phyloP scores from a whole-genome alignment of 805 yeast genomes.

The Lachancea mirantina region DNA sequence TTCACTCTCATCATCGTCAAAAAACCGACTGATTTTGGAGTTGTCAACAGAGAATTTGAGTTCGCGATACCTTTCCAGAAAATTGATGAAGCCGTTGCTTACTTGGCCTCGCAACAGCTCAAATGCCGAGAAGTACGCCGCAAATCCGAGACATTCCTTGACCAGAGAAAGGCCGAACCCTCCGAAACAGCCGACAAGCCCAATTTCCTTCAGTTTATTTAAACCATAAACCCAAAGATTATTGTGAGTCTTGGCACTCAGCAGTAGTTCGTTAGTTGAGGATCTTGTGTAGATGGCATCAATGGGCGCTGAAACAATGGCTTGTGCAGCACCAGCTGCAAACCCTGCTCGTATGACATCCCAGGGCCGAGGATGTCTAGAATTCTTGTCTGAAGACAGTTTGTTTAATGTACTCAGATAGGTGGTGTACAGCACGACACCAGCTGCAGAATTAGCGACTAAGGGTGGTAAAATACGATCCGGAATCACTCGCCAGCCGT shows the following conservation, averaged over 20 bases:
- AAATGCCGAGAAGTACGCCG: constrained; percentile 72
- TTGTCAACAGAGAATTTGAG: constrained; percentile 31
- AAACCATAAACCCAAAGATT: constrained; percentile 74
- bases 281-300: constrained; percentile 87
- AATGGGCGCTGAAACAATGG: constrained; percentile 88
- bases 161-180: constrained; percentile 73
- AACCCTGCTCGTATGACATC: constrained; percentile 76
- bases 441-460: constrained; percentile 83
- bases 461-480: constrained; percentile 77
- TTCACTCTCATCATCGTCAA: constrained; percentile 8
- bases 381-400: constrained; percentile 11
- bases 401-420: constrained; percentile 49
- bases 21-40: constrained; percentile 21
- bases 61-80: constrained; percentile 38
- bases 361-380: constrained; percentile 28
- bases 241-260: constrained; percentile 47
- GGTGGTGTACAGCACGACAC: constrained; percentile 76
- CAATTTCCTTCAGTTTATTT: constrained; percentile 62
- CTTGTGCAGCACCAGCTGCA: constrained; percentile 79
- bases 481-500: constrained; percentile 85
- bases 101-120: constrained; percentile 71
- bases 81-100: constrained; percentile 40
- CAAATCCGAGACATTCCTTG: constrained; percentile 80
- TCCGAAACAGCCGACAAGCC: constrained; percentile 79
- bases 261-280: constrained; percentile 62